phyloP scores from a whole-genome alignment of 371 early-diverging fungal genomes.

The Apophysomyces trapeziformis region DNA sequence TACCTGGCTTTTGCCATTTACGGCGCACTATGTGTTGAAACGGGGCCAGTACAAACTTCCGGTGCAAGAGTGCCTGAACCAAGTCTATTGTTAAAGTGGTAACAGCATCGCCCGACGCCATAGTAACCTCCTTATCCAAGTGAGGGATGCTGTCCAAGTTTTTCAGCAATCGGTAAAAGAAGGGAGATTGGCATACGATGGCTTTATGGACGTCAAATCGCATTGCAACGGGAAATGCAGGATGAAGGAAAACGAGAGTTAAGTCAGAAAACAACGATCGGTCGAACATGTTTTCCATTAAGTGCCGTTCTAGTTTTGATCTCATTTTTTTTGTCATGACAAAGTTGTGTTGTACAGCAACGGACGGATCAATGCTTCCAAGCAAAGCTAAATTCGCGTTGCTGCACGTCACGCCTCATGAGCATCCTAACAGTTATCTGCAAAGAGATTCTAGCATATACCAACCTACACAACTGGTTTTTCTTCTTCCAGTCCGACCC shows the following conservation, averaged over 20 bases:
- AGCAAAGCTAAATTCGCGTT: too few relatives aligned
- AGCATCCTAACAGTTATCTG: neutral
- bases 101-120: slow-evolving; percentile 2
- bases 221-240: slow-evolving; percentile 45
- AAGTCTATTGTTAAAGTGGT: slow-evolving; percentile 38
- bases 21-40: slow-evolving; percentile 52
- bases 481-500: too few relatives aligned
- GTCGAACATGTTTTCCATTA: slow-evolving; percentile 45
- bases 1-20: slow-evolving; percentile 41
- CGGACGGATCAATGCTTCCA: neutral
- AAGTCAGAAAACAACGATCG: slow-evolving; percentile 44
- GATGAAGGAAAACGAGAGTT: slow-evolving; percentile 39
- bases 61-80: slow-evolving; percentile 31
- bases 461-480: too few relatives aligned
- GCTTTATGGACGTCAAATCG: slow-evolving; percentile 49
- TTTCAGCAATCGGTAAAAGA: slow-evolving; percentile 31
- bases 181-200: slow-evolving; percentile 47
- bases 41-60: slow-evolving; percentile 44
- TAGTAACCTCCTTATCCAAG: neutral
- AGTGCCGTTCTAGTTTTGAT: slow-evolving; percentile 27
- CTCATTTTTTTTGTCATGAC: neutral
- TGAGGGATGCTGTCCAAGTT: slow-evolving; percentile 19
- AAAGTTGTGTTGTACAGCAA: neutral
- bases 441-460: too few relatives aligned
- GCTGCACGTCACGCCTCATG: neutral